Conservation (phyloP, 2,329 filamentous ascomycete species). For the Aphanoascus verrucosus region DNA sequence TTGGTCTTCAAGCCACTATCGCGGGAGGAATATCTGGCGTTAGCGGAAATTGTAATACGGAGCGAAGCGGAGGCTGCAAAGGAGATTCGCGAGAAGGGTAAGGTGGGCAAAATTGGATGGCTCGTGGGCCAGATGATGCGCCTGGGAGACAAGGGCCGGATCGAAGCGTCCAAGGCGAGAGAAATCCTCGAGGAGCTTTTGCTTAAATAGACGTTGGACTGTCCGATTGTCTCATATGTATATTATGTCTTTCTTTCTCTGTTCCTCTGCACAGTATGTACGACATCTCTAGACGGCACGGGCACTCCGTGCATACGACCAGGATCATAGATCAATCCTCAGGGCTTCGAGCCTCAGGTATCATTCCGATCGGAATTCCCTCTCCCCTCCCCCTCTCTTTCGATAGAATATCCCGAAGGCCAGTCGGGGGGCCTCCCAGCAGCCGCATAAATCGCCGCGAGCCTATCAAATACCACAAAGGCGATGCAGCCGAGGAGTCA, state of each 20-base stretch:
- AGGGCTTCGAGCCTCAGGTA: background rate
- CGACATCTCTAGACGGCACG: no score
- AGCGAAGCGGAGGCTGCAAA: slow-evolving; percentile 48
- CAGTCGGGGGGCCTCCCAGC: background rate
- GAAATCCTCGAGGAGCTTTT: slow-evolving; percentile 43
- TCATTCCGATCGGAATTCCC: background rate
- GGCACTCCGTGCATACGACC: no score
- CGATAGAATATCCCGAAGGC: background rate
- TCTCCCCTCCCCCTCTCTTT: background rate
- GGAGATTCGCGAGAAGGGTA: slow-evolving; percentile 49
- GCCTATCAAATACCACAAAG: no score
- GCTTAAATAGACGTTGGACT: slow-evolving; percentile 14
- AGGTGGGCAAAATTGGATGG: slow-evolving; percentile 56
- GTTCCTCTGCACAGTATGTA: background rate
- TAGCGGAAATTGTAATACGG: slow-evolving; percentile 45
- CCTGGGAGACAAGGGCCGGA: slow-evolving; percentile 47
- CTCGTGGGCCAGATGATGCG: slow-evolving; percentile 60
- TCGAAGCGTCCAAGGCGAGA: slow-evolving; percentile 51
- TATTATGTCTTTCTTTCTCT: background rate
- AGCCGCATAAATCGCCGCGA: background rate
- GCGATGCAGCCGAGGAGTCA: no score
- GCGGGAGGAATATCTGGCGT: slow-evolving; percentile 43
- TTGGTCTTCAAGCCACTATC: slow-evolving; percentile 47
- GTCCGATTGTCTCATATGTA: background rate
- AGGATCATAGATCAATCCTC: background rate